Conservation (phyloP, 352 stramenopile species). For the Phytophthora tubulina region DNA sequence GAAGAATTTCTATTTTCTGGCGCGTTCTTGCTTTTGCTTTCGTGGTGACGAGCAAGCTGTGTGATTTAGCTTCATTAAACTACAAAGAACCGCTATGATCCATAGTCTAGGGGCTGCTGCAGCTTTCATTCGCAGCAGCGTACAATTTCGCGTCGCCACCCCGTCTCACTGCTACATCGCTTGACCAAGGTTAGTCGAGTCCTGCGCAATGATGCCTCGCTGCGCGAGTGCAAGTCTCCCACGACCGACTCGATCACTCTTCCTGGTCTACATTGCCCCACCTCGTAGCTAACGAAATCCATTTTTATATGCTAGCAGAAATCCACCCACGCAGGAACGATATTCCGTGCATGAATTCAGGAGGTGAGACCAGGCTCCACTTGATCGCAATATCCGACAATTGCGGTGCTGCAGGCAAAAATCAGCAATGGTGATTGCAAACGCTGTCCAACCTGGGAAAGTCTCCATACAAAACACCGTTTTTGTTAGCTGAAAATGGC, state of each 20-base stretch:
- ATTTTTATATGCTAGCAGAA: not conserved
- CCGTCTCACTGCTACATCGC: too few relatives aligned
- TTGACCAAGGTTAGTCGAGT: too few relatives aligned
- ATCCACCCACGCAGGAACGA: not conserved
- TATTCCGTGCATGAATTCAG: constrained; percentile 7
- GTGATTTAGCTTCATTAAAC: too few relatives aligned
- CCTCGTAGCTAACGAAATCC: not conserved
- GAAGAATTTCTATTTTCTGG: not conserved
- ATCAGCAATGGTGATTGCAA: too few relatives aligned
- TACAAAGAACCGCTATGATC: too few relatives aligned
- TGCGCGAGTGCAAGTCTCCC: too few relatives aligned
- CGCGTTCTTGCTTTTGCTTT: not conserved
- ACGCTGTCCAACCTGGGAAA: not conserved
- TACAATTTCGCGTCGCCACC: too few relatives aligned
- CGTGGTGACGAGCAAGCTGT: not conserved
- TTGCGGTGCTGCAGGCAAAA: not conserved
- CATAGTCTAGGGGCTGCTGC: too few relatives aligned
- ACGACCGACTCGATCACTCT: too few relatives aligned
- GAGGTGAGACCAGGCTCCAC: constrained; percentile 6
- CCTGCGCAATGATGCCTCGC: too few relatives aligned
- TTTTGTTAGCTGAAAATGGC: constrained; percentile 15
- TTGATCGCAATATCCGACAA: constrained; percentile 11
- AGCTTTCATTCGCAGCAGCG: too few relatives aligned
- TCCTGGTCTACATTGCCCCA: too few relatives aligned
- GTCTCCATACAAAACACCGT: not conserved